Percentiles rank a stretch among this genome's conserved stretches.
Conservation (phyloP, 331 rosid species). For the Quercus lobata region DNA sequence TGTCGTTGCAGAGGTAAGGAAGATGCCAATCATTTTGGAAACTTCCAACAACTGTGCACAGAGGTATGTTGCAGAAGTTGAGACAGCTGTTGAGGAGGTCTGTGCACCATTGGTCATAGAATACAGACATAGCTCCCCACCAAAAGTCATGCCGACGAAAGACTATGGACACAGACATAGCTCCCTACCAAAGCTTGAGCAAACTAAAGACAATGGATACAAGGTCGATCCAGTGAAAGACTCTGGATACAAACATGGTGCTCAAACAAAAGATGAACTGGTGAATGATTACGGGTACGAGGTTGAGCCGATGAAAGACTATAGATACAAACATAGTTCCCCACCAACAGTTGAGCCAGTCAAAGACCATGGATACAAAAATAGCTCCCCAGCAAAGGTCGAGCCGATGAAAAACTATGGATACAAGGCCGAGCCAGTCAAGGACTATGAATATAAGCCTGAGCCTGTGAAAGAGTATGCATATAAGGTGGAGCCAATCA, state of each 20-base stretch:
- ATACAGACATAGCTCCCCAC: slow-evolving; percentile 12
- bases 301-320: too few relatives aligned
- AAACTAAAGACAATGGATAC: not conserved
- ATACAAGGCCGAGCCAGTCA: not conserved
- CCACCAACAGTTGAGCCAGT: not conserved
- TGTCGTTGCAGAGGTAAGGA: slow-evolving; percentile 11
- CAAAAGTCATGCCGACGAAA: not conserved
- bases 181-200: slow-evolving; percentile 2
- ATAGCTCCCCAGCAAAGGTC: too few relatives aligned
- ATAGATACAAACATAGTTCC: not conserved
- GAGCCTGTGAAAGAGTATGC: not conserved
- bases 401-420: too few relatives aligned
- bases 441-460: not conserved
- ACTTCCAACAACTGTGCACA: not conserved
- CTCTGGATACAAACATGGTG: not conserved
- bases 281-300: too few relatives aligned
- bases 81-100: slow-evolving; percentile 26
- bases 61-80: slow-evolving; percentile 12
- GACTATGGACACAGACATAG: slow-evolving; percentile 2
- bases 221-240: too few relatives aligned
- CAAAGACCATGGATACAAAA: too few relatives aligned
- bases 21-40: not conserved
- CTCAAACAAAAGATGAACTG: too few relatives aligned
- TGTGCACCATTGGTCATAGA: slow-evolving; percentile 8
- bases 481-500: slow-evolving; percentile 6